Conservation (phyloP, 345 rosid genomes). For the Eucalyptus caleyi region DNA sequence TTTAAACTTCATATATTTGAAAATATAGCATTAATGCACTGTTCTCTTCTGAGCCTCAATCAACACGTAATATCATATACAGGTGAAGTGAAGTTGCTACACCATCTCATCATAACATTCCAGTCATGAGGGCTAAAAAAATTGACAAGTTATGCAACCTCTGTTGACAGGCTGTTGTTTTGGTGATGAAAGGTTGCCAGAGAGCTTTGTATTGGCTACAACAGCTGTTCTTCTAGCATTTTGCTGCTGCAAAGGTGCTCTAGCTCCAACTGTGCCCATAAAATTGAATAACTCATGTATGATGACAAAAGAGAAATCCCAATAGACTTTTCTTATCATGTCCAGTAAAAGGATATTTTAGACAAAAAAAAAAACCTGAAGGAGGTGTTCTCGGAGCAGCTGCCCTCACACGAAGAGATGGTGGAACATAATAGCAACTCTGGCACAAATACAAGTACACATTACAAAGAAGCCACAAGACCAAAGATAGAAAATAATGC, state of each 20-base stretch:
- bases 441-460: conserved; percentile 9
- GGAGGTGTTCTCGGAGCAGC: conserved; percentile 54
- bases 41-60: background rate
- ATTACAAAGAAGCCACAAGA: background rate
- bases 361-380: conserved; percentile 24
- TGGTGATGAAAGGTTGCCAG: conserved; percentile 22
- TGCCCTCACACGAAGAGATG: conserved; percentile 59
- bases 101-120: background rate
- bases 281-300: background rate
- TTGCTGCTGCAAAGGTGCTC: conserved; percentile 40
- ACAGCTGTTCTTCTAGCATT: conserved; percentile 24
- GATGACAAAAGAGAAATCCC: background rate
- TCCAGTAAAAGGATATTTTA: background rate
- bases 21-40: background rate
- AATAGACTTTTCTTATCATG: background rate
- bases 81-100: background rate
- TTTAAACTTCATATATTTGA: background rate
- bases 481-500: background rate
- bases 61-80: background rate
- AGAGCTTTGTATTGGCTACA: conserved; percentile 28
- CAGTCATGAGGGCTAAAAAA: background rate
- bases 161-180: conserved; percentile 33
- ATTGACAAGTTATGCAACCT: conserved; percentile 8
- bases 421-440: conserved; percentile 88
- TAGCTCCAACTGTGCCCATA: conserved; percentile 31